phyloP scores from a whole-genome alignment of 305 asterid genomes.

The Ruellia speciosa region DNA sequence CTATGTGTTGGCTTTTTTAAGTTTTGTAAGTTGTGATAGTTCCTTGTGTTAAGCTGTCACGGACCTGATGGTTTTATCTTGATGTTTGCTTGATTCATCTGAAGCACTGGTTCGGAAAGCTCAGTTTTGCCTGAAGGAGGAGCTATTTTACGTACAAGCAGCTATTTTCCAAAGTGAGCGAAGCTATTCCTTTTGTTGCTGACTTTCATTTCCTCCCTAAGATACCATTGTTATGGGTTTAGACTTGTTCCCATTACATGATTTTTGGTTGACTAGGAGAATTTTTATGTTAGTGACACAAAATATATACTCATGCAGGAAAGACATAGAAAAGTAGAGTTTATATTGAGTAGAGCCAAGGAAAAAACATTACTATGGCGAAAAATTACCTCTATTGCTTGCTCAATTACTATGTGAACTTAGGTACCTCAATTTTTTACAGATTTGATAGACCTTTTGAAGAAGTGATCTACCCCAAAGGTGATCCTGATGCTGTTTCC shows the following conservation, averaged over 20 bases:
- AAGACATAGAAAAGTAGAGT: neutral
- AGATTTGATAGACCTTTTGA: conserved; percentile 73
- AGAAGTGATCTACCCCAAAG: conserved; percentile 81
- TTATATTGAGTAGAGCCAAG: neutral
- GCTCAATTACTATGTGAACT: conserved; percentile 22
- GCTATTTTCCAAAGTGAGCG: conserved; percentile 76
- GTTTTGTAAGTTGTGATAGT: conserved; percentile 13
- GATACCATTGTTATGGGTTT: neutral
- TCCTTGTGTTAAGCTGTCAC: conserved; percentile 10
- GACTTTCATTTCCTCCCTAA: neutral
- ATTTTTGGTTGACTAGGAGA: neutral
- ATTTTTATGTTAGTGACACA: too few species aligned
- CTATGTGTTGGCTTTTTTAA: conserved; percentile 13
- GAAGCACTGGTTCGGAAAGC: conserved; percentile 45
- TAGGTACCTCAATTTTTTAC: conserved; percentile 25
- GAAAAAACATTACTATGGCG: neutral
- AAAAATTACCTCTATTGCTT: conserved; percentile 4
- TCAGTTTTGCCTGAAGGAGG: conserved; percentile 31
- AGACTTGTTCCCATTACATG: neutral
- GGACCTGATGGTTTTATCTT: conserved; percentile 22
- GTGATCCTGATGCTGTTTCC: conserved; percentile 90
- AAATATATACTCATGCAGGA: neutral
- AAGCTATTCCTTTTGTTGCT: neutral
- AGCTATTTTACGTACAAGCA: conserved; percentile 28
- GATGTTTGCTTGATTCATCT: conserved; percentile 28